Conservation (phyloP, 495 filamentous ascomycete genomes). For the Aspergillus hancockii region DNA sequence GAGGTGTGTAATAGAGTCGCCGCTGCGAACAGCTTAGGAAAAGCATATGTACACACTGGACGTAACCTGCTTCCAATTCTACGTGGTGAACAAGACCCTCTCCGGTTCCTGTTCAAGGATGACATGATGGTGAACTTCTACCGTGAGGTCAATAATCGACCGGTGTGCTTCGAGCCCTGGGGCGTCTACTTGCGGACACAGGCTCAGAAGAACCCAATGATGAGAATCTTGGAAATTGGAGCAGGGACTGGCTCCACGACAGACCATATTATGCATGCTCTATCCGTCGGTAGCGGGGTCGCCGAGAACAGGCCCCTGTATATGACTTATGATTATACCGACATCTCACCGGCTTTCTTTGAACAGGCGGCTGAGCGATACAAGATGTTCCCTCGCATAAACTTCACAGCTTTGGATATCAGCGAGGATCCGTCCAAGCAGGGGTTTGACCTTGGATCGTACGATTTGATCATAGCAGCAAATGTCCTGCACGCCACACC, state of each 20-base stretch:
- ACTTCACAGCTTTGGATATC: neutral
- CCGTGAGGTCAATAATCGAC: neutral
- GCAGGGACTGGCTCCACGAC: constrained; percentile 11
- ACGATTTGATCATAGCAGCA: neutral
- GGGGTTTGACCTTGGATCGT: neutral
- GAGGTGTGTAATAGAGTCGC: neutral
- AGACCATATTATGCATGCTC: neutral
- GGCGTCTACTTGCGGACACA: neutral
- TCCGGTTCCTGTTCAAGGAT: neutral
- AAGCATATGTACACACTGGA: neutral
- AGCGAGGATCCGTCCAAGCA: neutral
- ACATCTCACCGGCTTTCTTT: neutral
- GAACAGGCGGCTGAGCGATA: neutral
- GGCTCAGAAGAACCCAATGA: neutral
- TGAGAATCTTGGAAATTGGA: neutral
- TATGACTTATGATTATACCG: neutral
- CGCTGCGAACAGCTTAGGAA: neutral
- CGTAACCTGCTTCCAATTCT: neutral
- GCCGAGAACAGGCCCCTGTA: neutral
- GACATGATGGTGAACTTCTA: neutral
- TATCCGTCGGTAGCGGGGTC: neutral
- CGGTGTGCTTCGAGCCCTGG: neutral
- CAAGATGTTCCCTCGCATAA: neutral
- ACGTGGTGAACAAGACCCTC: neutral
- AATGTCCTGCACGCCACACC: neutral